Conservation (phyloP, 2,329 filamentous ascomycete genomes). For the Ceratocystiopsis minuta region DNA sequence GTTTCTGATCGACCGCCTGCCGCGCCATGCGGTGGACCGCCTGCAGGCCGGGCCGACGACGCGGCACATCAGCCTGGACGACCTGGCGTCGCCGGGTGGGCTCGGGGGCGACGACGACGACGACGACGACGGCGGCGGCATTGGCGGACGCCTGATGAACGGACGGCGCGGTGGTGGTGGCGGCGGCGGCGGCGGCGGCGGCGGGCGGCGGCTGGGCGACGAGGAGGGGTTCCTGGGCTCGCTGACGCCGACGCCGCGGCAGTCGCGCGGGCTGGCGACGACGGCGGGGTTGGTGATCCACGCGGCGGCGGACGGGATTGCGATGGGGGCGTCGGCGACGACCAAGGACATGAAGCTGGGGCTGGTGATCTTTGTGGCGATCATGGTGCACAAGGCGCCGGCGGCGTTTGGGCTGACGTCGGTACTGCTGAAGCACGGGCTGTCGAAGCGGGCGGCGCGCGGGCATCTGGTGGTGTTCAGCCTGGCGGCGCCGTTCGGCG, state of each 20-base stretch:
- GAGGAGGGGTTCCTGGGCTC: constrained; percentile 41
- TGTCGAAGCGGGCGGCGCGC: constrained; percentile 70
- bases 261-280: constrained; percentile 53
- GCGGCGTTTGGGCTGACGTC: constrained; percentile 90
- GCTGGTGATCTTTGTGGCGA: constrained; percentile 84
- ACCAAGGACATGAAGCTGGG: constrained; percentile 57
- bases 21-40: constrained; percentile 50
- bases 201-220: not conserved
- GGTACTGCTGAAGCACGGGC: constrained; percentile 72
- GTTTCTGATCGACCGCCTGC: constrained; percentile 84
- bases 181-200: too few species aligned
- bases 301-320: constrained; percentile 85
- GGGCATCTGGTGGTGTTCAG: constrained; percentile 83
- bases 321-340: constrained; percentile 77
- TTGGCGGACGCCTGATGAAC: too few species aligned
- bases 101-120: constrained; percentile 13
- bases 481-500: constrained; percentile 73
- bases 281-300: constrained; percentile 94
- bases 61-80: constrained; percentile 76
- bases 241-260: constrained; percentile 36
- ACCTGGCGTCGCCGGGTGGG: constrained; percentile 32
- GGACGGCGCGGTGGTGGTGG: too few species aligned
- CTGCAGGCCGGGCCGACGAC: constrained; percentile 48
- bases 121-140: constrained; percentile 11
- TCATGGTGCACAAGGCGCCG: constrained; percentile 94